These are phyloP conservation scores for Lachnellula occidentalis DNA, from an alignment of 2,329 filamentous ascomycete species.

Conservation along the genomic window DNA sequence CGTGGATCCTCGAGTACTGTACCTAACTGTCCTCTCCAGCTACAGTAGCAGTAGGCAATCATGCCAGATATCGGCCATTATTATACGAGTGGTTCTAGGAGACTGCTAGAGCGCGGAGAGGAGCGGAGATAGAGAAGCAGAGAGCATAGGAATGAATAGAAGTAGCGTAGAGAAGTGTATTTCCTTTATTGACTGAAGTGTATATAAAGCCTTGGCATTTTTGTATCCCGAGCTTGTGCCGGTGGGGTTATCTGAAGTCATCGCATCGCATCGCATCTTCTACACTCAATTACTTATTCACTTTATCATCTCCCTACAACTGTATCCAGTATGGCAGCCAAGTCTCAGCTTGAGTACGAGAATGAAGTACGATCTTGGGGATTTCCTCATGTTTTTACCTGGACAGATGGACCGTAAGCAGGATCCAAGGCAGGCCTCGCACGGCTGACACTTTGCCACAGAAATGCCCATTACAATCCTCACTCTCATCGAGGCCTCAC, in stretches of 20 bases:
- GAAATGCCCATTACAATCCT: slow-evolving; percentile 62
- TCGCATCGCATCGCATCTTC: not conserved
- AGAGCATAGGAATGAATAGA: too few species aligned
- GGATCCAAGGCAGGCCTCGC: not conserved
- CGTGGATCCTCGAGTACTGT: not conserved
- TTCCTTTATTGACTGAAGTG: not conserved
- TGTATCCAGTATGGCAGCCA: slow-evolving; percentile 21
- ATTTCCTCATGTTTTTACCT: slow-evolving; percentile 64
- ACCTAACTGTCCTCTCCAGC: not conserved
- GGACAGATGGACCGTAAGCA: slow-evolving; percentile 63
- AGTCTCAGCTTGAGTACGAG: slow-evolving; percentile 47
- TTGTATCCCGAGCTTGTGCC: not conserved
- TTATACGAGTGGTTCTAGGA: not conserved
- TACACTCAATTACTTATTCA: not conserved
- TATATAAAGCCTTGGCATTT: too few species aligned
- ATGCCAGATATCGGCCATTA: not conserved
- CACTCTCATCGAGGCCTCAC: slow-evolving; percentile 60
- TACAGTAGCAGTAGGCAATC: too few species aligned
- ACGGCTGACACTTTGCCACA: slow-evolving; percentile 31
- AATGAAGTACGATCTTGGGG: slow-evolving; percentile 63
- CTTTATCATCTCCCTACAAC: not conserved
- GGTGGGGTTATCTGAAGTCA: not conserved
- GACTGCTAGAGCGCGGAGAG: not conserved
- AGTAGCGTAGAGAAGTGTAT: not conserved
- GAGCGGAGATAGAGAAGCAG: not conserved